Evolutionary conservation across 2,329 filamentous ascomycete species (phyloP), one percentile per base, ranked within the genome.

Genomic region (Ascochyta clinopodiicola): DNA sequence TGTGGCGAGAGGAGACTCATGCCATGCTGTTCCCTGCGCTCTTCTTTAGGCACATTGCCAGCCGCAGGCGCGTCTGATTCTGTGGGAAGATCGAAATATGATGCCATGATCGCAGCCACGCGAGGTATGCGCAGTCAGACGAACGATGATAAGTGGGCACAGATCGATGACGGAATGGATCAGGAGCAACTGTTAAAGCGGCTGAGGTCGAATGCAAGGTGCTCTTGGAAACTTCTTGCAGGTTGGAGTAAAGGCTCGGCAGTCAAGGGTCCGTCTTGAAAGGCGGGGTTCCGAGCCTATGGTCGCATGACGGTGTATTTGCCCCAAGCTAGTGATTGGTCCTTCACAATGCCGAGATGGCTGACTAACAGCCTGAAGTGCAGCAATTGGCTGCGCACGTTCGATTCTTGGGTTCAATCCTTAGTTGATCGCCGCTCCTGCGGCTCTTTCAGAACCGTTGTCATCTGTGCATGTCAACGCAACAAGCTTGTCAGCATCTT

Each of bases 81-180:
- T 19, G 60, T 56, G 42, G 63, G 65, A 34, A 64, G 57, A 24
- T 74, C 71, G 38, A 73, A 74, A 55, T 74, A 74, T 70, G 71
- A 74, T 67, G 70, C 63, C 70, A 73, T 68, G 59, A 60, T 48
- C 56, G 19, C 42, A 56, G 32, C 36, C 32, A 56, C 46, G 31
- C 46, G 37, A 31, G 35, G 21, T 42, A 27, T 48, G 36, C 46
- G 44, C 38, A 39, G 27, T 50, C 42, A 43, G 6, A 27, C 25
- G 25, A 31, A 38, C 32, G 42, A 38, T 37, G 25, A 43, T 46
- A 47, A 56, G 46, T 43, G 43, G 36, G 39, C 22, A 32, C 42
- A 38, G n/a, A 56, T 31, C 51, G 52, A 25, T 51, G 52, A 56
- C 42, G 52, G 36, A 34, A 24, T 15, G 13, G 31, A 19, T 22